Percentiles rank a stretch among this genome's conserved stretches.
Evolutionary conservation across 208 protist genomes (phyloP).

Genomic region (Acanthamoeba lenticulata): DNA sequence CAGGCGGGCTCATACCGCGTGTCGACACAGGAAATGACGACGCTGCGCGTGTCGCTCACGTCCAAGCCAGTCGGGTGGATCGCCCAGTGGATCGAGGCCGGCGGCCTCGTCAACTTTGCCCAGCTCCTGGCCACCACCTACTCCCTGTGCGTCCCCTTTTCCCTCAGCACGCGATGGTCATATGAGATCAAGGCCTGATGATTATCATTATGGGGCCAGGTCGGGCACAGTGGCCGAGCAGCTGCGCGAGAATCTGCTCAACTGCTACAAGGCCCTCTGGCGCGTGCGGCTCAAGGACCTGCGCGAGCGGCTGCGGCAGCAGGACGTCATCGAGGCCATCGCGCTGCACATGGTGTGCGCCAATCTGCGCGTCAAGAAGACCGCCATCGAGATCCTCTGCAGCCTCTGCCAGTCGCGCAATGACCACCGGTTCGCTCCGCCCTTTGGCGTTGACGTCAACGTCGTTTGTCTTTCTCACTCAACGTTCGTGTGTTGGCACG

Average conservation of each 20-base stretch:
- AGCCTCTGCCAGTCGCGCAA: constrained; percentile 26
- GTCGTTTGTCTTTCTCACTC: not conserved
- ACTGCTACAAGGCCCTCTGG: constrained; percentile 64
- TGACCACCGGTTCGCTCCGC: not conserved
- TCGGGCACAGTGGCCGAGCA: not conserved
- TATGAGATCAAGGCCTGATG: not conserved
- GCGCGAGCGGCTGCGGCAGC: not conserved
- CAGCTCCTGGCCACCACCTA: not conserved
- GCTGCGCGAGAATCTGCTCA: constrained; percentile 56
- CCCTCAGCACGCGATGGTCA: not conserved
- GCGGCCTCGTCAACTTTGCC: constrained; percentile 14
- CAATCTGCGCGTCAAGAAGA: constrained; percentile 59
- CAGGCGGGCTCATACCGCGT: too few species aligned
- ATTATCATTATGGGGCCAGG: not conserved
- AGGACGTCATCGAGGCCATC: constrained; percentile 4
- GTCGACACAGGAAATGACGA: constrained; percentile 8
- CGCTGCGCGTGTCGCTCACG: constrained; percentile 51
- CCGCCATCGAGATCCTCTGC: constrained; percentile 29
- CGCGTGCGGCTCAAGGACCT: constrained; percentile 49
- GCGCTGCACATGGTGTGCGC: constrained; percentile 22
- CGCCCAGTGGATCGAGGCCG: constrained; percentile 17
- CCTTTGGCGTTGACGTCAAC: not conserved
- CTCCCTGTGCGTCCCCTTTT: not conserved
- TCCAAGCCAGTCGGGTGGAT: constrained; percentile 62
- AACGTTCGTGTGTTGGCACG: too few species aligned